Evolutionary conservation across 768 basidiomycete genomes (phyloP), one percentile per base, ranked within the genome.

Genomic region (Mycena kentingensis): DNA sequence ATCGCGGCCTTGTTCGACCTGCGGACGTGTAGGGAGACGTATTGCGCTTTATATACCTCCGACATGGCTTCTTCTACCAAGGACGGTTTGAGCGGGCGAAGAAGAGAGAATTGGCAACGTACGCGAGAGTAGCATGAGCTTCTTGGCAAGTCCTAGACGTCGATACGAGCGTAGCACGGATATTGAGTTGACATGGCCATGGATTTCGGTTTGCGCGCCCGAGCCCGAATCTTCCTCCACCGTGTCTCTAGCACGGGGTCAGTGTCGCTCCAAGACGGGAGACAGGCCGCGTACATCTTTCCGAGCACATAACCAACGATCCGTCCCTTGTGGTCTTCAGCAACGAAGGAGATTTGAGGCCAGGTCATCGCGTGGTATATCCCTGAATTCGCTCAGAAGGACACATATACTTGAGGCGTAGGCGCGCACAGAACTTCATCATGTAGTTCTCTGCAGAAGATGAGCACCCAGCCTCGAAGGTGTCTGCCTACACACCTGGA

Each of bases 171-270:
- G 79, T 28, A 98, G 74, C 2, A 98, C 95, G 0, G 93, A 96
- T 64, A 98, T 98, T 4, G 95, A 97, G 13, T 94, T 98, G 64
- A 98, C 91, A 63, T 98, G 95, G 0, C 95, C 95, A 58, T 94
- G 89, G 0, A 82, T 76, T n/a, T n/a, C n/a, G n/a, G n/a, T n/a
- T n/a, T n/a, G n/a, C n/a, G n/a, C n/a, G n/a, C n/a, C n/a, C n/a
- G n/a, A n/a, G n/a, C n/a, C n/a, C n/a, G n/a, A n/a, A n/a, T n/a
- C n/a, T n/a, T n/a, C n/a, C n/a, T n/a, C n/a, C 24, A 1, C 3
- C 15, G n/a, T 46, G 29, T 18, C 29, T 45, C 24, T 35, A 11
- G 32, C 32, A 10, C 32, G n/a, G 11, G 18, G 1, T 18, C 10
- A 29, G 19, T 41, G 10, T 31, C 21, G 16, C 21, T 37, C 4